These are phyloP conservation scores for Xylaria sp. DNA, from an alignment of 495 filamentous ascomycete species.

Conservation along the genomic window DNA sequence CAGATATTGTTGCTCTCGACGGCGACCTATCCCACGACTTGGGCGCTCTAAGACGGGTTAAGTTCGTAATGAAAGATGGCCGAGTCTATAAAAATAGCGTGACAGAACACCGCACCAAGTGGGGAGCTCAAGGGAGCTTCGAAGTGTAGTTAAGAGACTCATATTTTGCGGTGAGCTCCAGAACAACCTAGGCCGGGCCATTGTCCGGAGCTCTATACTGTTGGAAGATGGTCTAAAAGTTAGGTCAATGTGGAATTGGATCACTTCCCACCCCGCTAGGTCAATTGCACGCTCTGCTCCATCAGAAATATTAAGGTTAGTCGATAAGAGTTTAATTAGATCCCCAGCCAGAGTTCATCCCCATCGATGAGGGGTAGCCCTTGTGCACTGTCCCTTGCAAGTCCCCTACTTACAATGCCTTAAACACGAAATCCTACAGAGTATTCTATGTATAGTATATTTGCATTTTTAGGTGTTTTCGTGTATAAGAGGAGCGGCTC, in stretches of 20 bases:
- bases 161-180: no score
- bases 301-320: no score
- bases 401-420: neutral
- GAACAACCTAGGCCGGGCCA: no score
- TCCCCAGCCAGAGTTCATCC: neutral
- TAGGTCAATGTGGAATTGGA: no score
- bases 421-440: neutral
- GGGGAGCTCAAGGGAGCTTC: no score
- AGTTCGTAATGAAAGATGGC: conserved; percentile 62
- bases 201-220: no score
- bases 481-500: neutral
- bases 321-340: neutral
- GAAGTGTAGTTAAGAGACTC: no score
- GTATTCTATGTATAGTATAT: neutral
- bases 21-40: conserved; percentile 45
- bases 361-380: neutral
- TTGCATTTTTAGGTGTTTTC: no score
- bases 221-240: no score
- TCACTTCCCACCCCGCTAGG: no score
- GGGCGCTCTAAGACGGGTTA: conserved; percentile 52
- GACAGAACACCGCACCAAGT: no score
- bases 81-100: conserved; percentile 48
- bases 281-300: no score
- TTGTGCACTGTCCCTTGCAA: neutral
- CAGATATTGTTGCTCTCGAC: conserved; percentile 57